Base-by-base conservation (phyloP, 2,329 filamentous ascomycete genomes). In the Monosporascus sp. region DNA sequence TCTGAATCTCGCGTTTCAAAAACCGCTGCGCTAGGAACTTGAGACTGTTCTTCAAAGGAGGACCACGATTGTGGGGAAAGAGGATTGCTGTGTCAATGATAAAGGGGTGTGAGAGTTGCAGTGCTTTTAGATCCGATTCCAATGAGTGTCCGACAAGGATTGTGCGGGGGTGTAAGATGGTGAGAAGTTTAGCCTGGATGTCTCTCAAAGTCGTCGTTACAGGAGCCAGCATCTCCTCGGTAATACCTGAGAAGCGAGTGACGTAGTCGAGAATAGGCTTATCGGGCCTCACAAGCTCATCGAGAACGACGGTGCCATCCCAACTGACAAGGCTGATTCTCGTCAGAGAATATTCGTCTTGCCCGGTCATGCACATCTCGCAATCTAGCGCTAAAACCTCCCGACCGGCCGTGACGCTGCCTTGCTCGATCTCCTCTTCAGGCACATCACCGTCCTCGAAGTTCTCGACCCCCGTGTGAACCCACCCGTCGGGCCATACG, bases 301-400 rank as follows among this genome's bases (percentile, higher is more conserved):
- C 94, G 49, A 97, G 73, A 17, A 96, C 77, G 9, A 89, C 81
- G 37, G 84, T 82, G 48, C 92, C 92, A 60, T 91, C 83, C 93
- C 94, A 99, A 55, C 84, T 77, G 7, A 99, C 76, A 39, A 97
- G 70, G 67, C 91, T 97, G 67, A 97, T 87, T 52, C 94, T 85
- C 2, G 94, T 95, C 44, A 99, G 83, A 37, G 92, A 90, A 58
- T 88, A 90, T 59, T 89, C 82, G 47, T 84, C 84, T 55, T 87
- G 84, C 55, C 86, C 88, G 2, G 91, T 95, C 72, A 90, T 85
- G 68, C 92, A 96, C 94, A 99, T 99, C 71, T 99, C 94, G 71
- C 94, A 99, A 68, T 99, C 94, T 51, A 99, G 77, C 1, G 90
- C 87, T 48, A 95, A 75, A 11, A 97, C 75, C 38, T 87, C 81